Percentiles rank a stretch among this genome's conserved stretches.
These are phyloP conservation scores for Tulasnella sp. DNA, from an alignment of 768 basidiomycete genomes.

Conservation along the genomic window DNA sequence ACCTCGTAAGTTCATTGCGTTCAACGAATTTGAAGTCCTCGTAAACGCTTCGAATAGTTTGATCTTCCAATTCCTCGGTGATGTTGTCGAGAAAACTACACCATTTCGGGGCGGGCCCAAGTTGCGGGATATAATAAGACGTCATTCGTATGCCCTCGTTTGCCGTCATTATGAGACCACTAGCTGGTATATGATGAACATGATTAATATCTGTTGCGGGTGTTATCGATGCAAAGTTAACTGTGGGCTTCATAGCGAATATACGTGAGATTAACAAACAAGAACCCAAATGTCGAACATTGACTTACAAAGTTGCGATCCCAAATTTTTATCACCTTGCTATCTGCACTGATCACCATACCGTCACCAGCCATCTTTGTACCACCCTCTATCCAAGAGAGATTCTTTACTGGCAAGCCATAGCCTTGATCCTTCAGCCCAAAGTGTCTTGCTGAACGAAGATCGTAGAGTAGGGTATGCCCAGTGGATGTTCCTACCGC, in stretches of 20 bases:
- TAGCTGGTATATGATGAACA: constrained; percentile 77
- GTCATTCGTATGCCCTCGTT: constrained; percentile 97
- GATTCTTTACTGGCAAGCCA: constrained; percentile 72
- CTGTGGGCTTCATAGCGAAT: constrained; percentile 42
- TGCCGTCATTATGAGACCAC: constrained; percentile 80
- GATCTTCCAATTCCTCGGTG: constrained; percentile 96
- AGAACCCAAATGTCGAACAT: neutral
- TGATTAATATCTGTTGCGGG: constrained; percentile 83
- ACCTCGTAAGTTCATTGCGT: constrained; percentile 73
- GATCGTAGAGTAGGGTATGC: constrained; percentile 87
- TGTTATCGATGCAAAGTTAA: constrained; percentile 86
- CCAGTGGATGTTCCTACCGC: constrained; percentile 93
- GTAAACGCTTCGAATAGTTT: constrained; percentile 63
- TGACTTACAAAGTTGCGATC: constrained; percentile 61
- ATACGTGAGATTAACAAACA: neutral
- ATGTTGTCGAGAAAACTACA: constrained; percentile 96
- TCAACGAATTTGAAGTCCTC: constrained; percentile 98
- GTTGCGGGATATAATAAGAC: constrained; percentile 86
- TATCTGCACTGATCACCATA: constrained; percentile 83
- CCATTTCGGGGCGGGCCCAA: constrained; percentile 95
- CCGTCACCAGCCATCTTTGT: constrained; percentile 69
- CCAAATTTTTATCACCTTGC: constrained; percentile 97
- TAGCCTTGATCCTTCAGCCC: constrained; percentile 96
- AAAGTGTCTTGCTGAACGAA: constrained; percentile 70
- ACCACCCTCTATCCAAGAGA: constrained; percentile 84